Conservation (phyloP, 2,329 filamentous ascomycete genomes). For the Macroventuria anomochaeta region DNA sequence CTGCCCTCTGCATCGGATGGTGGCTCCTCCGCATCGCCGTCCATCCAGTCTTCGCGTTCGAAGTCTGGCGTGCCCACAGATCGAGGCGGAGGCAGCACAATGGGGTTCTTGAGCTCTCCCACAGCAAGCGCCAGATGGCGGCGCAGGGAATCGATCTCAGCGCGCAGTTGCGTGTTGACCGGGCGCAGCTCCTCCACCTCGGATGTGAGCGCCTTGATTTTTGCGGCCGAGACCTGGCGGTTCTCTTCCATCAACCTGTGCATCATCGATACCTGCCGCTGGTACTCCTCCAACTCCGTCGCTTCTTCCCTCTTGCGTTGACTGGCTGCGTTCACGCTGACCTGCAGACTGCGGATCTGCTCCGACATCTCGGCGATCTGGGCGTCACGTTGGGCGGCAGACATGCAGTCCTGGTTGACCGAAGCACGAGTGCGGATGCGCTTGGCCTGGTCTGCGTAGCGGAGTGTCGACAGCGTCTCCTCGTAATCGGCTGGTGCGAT, state of each 20-base stretch:
- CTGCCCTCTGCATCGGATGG: constrained; percentile 46
- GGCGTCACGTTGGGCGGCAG: constrained; percentile 89
- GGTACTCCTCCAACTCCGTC: constrained; percentile 91
- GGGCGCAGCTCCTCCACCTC: constrained; percentile 59
- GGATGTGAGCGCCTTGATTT: constrained; percentile 79
- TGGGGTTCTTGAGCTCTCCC: constrained; percentile 87
- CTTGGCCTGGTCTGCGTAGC: constrained; percentile 97
- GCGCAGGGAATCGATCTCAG: constrained; percentile 83
- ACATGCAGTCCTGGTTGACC: constrained; percentile 94
- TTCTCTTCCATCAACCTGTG: constrained; percentile 96
- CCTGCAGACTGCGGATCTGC: constrained; percentile 85
- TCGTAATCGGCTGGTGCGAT: constrained; percentile 96
- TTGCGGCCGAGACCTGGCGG: constrained; percentile 86
- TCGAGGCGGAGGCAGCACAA: constrained; percentile 62
- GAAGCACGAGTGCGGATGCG: constrained; percentile 92
- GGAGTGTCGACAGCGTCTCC: constrained; percentile 92
- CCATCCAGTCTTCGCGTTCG: constrained; percentile 40
- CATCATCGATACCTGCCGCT: constrained; percentile 86
- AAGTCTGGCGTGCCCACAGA: constrained; percentile 39
- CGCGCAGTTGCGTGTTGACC: constrained; percentile 63
- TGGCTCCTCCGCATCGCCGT: constrained; percentile 30
- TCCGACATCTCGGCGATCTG: constrained; percentile 95
- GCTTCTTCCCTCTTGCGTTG: constrained; percentile 79
- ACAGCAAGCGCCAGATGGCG: constrained; percentile 88
- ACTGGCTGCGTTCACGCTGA: constrained; percentile 66